A percentile compares a stretch with the other conserved stretches of the same genome.
These are phyloP conservation scores for Mayamaea pseudoterrestris DNA, from an alignment of 108 stramenopile species.

Conservation along the genomic window DNA sequence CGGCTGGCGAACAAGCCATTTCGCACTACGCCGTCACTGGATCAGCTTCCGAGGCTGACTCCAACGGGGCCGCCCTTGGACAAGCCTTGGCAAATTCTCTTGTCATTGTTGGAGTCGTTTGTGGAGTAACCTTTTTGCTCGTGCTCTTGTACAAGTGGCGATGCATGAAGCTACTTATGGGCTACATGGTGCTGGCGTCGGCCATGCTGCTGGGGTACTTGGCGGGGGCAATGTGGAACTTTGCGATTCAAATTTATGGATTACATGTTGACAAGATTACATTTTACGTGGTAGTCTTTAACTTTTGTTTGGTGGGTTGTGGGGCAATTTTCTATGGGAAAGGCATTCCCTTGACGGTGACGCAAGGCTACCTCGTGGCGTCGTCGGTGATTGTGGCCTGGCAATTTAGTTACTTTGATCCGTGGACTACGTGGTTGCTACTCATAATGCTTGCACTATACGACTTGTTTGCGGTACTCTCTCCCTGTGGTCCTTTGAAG, in stretches of 20 bases:
- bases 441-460: slow-evolving; percentile 91
- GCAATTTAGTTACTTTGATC: slow-evolving; percentile 85
- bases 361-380: slow-evolving; percentile 83
- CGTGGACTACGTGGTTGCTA: slow-evolving; percentile 93
- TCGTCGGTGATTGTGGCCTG: slow-evolving; percentile 90
- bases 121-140: slow-evolving; percentile 81
- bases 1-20: slow-evolving; percentile 35
- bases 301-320: slow-evolving; percentile 87
- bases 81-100: slow-evolving; percentile 79
- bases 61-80: slow-evolving; percentile 41
- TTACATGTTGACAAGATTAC: slow-evolving; percentile 70
- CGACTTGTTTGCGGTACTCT: slow-evolving; percentile 90
- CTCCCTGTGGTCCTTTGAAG: slow-evolving; percentile 92
- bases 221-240: slow-evolving; percentile 50
- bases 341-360: slow-evolving; percentile 75
- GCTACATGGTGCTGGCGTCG: slow-evolving; percentile 79
- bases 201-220: slow-evolving; percentile 76
- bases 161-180: slow-evolving; percentile 77
- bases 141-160: slow-evolving; percentile 83
- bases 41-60: slow-evolving; percentile 30
- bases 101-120: slow-evolving; percentile 80
- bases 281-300: slow-evolving; percentile 76
- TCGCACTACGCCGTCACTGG: slow-evolving; percentile 42
- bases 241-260: slow-evolving; percentile 65
- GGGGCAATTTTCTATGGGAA: slow-evolving; percentile 86